These are phyloP conservation scores for Metschnikowia arizonensis DNA, from an alignment of 805 yeast genomes.

Conservation along the genomic window DNA sequence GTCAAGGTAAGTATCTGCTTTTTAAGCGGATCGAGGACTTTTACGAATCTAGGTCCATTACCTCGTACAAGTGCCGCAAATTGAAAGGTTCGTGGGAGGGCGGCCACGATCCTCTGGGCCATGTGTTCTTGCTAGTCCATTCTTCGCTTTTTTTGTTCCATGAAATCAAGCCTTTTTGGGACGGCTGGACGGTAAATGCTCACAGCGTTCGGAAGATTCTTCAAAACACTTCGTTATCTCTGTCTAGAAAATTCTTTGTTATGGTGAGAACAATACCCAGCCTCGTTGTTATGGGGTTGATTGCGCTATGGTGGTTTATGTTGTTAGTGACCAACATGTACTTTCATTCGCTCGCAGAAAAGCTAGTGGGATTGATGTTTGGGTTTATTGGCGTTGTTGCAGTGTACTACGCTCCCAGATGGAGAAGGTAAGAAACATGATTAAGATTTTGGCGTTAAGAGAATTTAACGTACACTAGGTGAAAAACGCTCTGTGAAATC, in stretches of 20 bases:
- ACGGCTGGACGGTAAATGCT: conserved; percentile 19
- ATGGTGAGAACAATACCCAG: conserved; percentile 19
- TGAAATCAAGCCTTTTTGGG: conserved; percentile 48
- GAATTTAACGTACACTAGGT: too few species aligned
- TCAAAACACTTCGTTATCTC: neutral
- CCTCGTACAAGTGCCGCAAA: conserved; percentile 34
- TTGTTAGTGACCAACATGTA: conserved; percentile 75
- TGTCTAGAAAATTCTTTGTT: neutral
- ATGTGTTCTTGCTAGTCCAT: conserved; percentile 72
- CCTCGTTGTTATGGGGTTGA: conserved; percentile 22
- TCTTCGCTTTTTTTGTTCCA: conserved; percentile 61
- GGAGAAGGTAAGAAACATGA: neutral
- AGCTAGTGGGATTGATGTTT: conserved; percentile 62
- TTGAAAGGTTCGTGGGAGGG: conserved; percentile 67
- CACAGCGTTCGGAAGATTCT: neutral
- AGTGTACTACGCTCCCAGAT: conserved; percentile 43
- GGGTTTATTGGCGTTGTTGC: conserved; percentile 50
- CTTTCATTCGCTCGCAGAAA: conserved; percentile 79
- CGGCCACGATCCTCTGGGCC: conserved; percentile 97
- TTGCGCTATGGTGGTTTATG: conserved; percentile 78
- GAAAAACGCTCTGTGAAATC: too few species aligned
- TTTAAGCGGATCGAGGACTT: conserved; percentile 8
- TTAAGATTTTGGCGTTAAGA: neutral
- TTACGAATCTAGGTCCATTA: conserved; percentile 21
- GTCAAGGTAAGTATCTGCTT: conserved; percentile 4